Conservation (phyloP, 2,329 filamentous ascomycete species). For the Colletotrichum shisoi region DNA sequence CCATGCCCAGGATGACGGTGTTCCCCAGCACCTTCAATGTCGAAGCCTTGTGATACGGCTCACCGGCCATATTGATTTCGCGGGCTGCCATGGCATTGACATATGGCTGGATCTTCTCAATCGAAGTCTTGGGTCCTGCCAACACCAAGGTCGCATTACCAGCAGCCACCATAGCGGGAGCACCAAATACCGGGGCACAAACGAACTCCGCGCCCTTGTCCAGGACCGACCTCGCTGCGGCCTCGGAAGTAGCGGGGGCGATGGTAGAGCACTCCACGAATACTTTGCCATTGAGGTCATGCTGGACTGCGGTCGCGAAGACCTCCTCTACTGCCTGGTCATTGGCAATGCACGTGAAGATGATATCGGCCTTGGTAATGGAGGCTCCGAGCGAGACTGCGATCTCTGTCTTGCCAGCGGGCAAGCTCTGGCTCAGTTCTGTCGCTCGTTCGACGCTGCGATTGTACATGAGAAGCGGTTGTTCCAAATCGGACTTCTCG, state of each 20-base stretch:
- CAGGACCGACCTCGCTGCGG: constrained; percentile 65
- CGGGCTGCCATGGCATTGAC: constrained; percentile 76
- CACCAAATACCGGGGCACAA: constrained; percentile 74
- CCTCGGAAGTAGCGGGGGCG: constrained; percentile 80
- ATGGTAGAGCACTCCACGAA: constrained; percentile 90
- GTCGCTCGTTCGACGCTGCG: constrained; percentile 72
- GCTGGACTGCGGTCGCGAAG: constrained; percentile 64
- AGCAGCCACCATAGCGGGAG: constrained; percentile 72
- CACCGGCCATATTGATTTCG: constrained; percentile 74
- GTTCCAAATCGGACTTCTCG: constrained; percentile 74
- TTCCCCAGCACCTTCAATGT: constrained; percentile 86
- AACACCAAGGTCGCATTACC: constrained; percentile 77
- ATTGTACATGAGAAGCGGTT: constrained; percentile 81
- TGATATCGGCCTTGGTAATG: constrained; percentile 73
- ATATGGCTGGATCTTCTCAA: constrained; percentile 73
- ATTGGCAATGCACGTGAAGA: constrained; percentile 83
- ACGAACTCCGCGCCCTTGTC: constrained; percentile 75
- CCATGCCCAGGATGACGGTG: constrained; percentile 83
- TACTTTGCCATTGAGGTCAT: constrained; percentile 72
- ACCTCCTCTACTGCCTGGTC: constrained; percentile 75
- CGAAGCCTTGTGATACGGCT: constrained; percentile 73
- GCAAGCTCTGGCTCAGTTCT: constrained; percentile 69
- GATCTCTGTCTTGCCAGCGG: constrained; percentile 68
- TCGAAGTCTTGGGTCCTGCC: constrained; percentile 67
- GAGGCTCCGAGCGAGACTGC: constrained; percentile 71